Base-by-base conservation (phyloP, 2,329 filamentous ascomycete species). In the Cryoendolithus antarcticus region DNA sequence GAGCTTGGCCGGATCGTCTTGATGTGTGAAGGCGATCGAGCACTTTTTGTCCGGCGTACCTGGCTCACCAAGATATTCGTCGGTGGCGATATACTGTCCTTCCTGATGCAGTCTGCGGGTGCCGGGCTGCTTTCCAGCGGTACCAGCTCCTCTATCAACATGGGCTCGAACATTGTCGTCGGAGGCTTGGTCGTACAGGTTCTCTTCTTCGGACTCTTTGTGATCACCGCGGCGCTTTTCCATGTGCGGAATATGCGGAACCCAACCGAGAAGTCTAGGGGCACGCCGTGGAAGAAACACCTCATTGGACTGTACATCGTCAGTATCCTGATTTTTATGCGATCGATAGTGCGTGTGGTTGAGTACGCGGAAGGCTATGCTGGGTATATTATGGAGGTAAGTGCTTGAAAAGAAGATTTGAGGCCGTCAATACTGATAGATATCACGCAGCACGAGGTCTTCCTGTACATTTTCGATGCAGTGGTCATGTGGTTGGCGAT, bases 21-120 rank as follows among this genome's bases (percentile, higher is more conserved):
- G 13, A 48, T 61, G 30, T 53, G 63, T 4, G 51, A 63, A 5
- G 62, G 53, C 27, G 66, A 68, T 40, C 53, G 60, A 6, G 55
- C 57, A 6, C 57, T 66, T 3, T 56, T 67, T 49, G 64, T 70
- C 42, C 58, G 60, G 2, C 54, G 61, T 2, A 54, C 52, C 2
- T 65, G 63, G 54, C 54, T 71, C 11, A 71, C 68, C 0, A 64
- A 63, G 31, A 62, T 63, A 4, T 71, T 70, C 43, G 68, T 71
- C 35, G 47, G 50, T 13, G 65, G 67, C 33, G 68, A 72, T 45
- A 55, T 70, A 4, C 46, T 70, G 15, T 65, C 61, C 5, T 71
- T 71, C 51, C 32, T 66, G 37, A 56, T 71, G 15, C 69, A 71
- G 44, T 34, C 34, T 15, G 30, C 46, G 54, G 68, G 66, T 6